Evolutionary conservation across 495 filamentous ascomycete species (phyloP), one percentile per base, ranked within the genome.

Genomic region (Symbiotaphrina buchneri): DNA sequence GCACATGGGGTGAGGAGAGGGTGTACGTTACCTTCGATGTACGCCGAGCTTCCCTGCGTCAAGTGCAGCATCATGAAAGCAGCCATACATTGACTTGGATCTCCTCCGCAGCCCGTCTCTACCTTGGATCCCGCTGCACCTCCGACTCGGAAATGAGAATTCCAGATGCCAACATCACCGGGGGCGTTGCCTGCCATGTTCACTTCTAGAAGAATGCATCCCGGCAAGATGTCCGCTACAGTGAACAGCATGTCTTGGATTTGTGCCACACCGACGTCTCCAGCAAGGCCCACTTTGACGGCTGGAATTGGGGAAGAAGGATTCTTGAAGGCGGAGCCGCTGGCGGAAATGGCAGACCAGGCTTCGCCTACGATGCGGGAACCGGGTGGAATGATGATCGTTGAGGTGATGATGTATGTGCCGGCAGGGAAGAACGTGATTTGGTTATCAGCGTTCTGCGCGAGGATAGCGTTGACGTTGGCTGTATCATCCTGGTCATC

Each of bases 371-470:
- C 56, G 17, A 71, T 64, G 6, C 56, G 52, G 10, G 58, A 55
- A 6, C 58, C 58, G 0, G 53, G 43, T 0, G 69, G 71, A 23
- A 75, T 47, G 22, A 51, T 38, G 22, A 78, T 41, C 0, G 71
- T 77, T 8, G 55, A 47, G 4, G 53, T 66, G 21, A 75, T 60
- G 5, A 58, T 42, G 40, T 78, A 78, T 0, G 58, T 58, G 7
- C 72, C 70, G 15, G 52, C 49, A 2, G 70, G 68, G 39, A 78
- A 67, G 41, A 59, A 76, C 1, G 62, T 53, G 15, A 74, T 47
- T 34, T 61, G 66, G 45, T 56, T 48, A 19, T 58, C 50, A 28
- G 65, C 49, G 36, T 59, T 32, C 27, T 58, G 37, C 37, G 52
- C 18, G 27, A 68, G 21, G 41, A 68, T 56, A 4, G 49, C 39